Evolutionary conservation across 352 stramenopile genomes (phyloP).

Genomic region (Sclerospora graminicola): DNA sequence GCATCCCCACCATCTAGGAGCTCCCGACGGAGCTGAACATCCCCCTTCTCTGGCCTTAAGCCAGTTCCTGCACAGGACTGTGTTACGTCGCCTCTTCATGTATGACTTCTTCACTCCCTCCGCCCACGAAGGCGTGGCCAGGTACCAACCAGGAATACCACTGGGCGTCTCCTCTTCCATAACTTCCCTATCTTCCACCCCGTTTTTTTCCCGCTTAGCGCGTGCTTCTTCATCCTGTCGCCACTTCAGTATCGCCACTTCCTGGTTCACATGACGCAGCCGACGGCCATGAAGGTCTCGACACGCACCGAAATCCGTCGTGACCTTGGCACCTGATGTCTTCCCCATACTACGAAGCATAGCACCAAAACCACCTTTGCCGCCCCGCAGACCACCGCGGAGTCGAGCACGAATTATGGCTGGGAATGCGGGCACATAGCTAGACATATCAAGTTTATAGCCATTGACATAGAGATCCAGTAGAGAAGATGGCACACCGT

Average conservation of each 20-base stretch:
- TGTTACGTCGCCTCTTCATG: constrained; percentile 81
- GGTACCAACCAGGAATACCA: constrained; percentile 76
- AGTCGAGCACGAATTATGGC: constrained; percentile 51
- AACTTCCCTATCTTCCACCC: constrained; percentile 50
- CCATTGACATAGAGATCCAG: constrained; percentile 60
- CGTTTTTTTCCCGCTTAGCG: constrained; percentile 32
- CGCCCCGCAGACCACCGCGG: constrained; percentile 51
- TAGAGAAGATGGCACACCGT: constrained; percentile 29
- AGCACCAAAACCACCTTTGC: constrained; percentile 78
- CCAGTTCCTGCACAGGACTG: constrained; percentile 66
- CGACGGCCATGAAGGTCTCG: constrained; percentile 70
- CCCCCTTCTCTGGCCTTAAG: constrained; percentile 42
- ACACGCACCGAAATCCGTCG: constrained; percentile 71
- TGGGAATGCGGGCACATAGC: constrained; percentile 35
- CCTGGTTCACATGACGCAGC: constrained; percentile 80
- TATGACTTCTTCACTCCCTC: constrained; percentile 76
- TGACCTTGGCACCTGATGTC: constrained; percentile 50
- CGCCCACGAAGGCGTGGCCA: constrained; percentile 73
- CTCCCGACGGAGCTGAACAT: constrained; percentile 25
- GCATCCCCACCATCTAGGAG: constrained; percentile 74
- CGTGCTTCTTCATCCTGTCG: constrained; percentile 41
- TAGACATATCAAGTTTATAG: constrained; percentile 20
- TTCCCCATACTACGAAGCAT: constrained; percentile 81
- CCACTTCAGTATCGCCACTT: constrained; percentile 81
- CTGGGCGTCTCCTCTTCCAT: constrained; percentile 74